Percentiles rank a stretch among this genome's conserved stretches.
Conservation (phyloP, 2,329 filamentous ascomycete species). For the Phaeosphaeria sp. region DNA sequence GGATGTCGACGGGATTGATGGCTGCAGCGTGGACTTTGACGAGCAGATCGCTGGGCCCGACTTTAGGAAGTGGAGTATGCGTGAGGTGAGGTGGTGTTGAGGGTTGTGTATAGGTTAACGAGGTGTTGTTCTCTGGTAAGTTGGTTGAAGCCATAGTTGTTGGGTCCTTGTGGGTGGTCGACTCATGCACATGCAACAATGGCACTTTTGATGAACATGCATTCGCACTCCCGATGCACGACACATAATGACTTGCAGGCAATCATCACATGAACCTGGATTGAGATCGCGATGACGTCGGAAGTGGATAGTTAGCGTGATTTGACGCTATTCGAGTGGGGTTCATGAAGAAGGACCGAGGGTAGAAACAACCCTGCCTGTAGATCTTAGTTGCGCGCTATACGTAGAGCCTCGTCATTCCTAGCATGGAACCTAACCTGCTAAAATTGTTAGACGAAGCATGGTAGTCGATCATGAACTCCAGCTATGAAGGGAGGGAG, state of each 20-base stretch:
- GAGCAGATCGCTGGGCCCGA: constrained; percentile 36
- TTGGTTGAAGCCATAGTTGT: constrained; percentile 2
- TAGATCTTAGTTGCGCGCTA: background rate
- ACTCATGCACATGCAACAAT: background rate
- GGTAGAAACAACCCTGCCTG: background rate
- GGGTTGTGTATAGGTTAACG: constrained; percentile 36
- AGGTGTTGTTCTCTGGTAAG: constrained; percentile 30
- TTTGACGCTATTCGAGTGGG: background rate
- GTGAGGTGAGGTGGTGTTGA: constrained; percentile 30
- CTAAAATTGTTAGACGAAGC: too few species aligned
- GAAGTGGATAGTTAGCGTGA: background rate
- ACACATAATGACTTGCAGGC: background rate
- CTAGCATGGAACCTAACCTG: background rate
- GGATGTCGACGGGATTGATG: constrained; percentile 54
- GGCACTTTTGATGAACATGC: background rate
- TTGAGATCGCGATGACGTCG: constrained; percentile 5
- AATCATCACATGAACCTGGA: background rate
- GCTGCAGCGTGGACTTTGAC: constrained; percentile 53
- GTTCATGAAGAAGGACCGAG: background rate
- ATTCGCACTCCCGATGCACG: background rate
- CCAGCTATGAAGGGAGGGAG: too few species aligned
- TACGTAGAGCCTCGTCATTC: background rate
- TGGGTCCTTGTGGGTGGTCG: background rate
- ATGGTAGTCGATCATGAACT: too few species aligned
- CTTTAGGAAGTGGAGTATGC: constrained; percentile 20